Evolutionary conservation across 768 basidiomycete genomes (phyloP).

Genomic region (Tulasnella sp.): DNA sequence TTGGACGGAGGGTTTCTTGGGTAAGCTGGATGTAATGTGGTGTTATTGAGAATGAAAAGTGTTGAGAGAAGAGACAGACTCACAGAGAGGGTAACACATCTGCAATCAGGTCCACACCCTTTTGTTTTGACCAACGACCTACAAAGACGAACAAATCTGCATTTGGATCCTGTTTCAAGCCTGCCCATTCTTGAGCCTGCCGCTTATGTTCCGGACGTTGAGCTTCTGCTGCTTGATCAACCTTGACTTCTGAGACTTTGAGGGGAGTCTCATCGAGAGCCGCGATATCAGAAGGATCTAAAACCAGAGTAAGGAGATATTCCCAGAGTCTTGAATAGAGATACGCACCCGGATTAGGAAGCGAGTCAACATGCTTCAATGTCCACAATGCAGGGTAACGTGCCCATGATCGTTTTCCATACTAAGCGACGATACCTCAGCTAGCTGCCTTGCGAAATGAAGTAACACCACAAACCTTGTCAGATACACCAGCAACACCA

Average conservation of each 20-base stretch:
- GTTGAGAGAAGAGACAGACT: slow-evolving; percentile 27
- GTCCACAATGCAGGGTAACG: slow-evolving; percentile 95
- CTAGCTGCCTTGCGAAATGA: neutral
- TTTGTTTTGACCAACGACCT: slow-evolving; percentile 96
- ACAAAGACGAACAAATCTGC: slow-evolving; percentile 92
- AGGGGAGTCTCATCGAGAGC: slow-evolving; percentile 73
- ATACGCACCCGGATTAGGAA: slow-evolving; percentile 92
- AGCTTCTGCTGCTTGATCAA: slow-evolving; percentile 75
- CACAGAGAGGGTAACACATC: slow-evolving; percentile 86
- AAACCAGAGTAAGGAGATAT: too few species aligned
- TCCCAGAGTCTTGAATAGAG: too few species aligned
- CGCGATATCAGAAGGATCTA: slow-evolving; percentile 85
- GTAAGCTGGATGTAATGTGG: slow-evolving; percentile 49
- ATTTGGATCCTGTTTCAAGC: slow-evolving; percentile 78
- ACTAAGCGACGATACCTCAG: too few species aligned
- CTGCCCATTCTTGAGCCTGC: slow-evolving; percentile 91
- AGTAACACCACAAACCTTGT: slow-evolving; percentile 38
- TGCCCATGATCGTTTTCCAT: slow-evolving; percentile 94
- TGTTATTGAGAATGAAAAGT: slow-evolving; percentile 13
- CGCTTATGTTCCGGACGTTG: slow-evolving; percentile 82
- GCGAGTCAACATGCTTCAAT: slow-evolving; percentile 84
- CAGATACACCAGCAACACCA: slow-evolving; percentile 92
- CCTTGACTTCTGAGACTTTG: slow-evolving; percentile 53
- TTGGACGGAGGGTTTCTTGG: slow-evolving; percentile 77
- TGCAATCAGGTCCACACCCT: slow-evolving; percentile 90